Evolutionary conservation across 176 grass and related monocot species (phyloP).

Genomic region (Carex parvula): DNA sequence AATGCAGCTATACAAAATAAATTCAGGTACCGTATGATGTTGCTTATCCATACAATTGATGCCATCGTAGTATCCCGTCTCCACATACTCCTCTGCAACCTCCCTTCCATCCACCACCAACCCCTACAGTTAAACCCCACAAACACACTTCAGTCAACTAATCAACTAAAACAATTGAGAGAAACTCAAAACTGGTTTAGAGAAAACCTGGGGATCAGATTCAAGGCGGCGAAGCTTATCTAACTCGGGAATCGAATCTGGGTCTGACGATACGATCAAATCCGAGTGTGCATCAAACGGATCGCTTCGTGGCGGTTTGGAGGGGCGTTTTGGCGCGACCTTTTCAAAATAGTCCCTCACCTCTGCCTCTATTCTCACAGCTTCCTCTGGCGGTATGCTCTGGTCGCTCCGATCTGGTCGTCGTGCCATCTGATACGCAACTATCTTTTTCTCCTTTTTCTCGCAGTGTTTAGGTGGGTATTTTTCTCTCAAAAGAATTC

Average conservation of each 20-base stretch:
- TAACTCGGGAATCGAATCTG: conserved; percentile 47
- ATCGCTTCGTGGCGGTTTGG: conserved; percentile 73
- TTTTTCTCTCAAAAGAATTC: background rate
- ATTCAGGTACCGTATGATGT: conserved; percentile 62
- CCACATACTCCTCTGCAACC: conserved; percentile 61
- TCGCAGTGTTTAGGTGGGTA: background rate
- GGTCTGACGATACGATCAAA: background rate
- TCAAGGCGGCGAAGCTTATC: conserved; percentile 53
- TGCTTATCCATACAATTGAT: conserved; percentile 76
- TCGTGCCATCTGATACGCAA: conserved; percentile 28
- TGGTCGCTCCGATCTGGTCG: conserved; percentile 61
- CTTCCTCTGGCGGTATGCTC: conserved; percentile 60
- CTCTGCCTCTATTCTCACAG: conserved; percentile 55
- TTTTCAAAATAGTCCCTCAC: conserved; percentile 67
- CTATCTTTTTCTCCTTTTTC: background rate
- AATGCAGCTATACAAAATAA: background rate
- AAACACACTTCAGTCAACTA: conserved; percentile 9
- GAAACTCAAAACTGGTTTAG: background rate
- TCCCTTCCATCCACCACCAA: conserved; percentile 49
- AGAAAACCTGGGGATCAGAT: conserved; percentile 41
- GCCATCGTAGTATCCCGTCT: conserved; percentile 64
- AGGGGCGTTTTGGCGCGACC: conserved; percentile 48
- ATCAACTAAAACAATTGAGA: conserved; percentile 8
- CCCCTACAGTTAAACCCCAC: conserved; percentile 36
- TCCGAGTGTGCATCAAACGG: conserved; percentile 27